Evolutionary conservation across 1,139 yeast species (phyloP).

Genomic region (Saccharomyces hybrid): DNA sequence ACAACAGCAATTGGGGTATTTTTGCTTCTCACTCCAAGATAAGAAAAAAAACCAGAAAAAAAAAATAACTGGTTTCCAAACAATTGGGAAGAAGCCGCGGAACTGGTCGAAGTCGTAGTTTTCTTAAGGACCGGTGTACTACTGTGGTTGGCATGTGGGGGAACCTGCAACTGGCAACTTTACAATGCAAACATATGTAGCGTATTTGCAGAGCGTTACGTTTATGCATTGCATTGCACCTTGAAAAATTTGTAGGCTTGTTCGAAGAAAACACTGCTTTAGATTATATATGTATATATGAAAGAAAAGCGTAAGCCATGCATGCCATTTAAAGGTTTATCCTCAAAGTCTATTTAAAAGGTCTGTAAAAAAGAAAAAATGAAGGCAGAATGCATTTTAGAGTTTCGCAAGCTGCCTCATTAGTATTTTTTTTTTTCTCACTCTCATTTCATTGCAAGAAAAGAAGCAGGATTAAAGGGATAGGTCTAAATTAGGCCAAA

Average conservation of each 20-base stretch:
- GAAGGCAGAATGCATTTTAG: neutral
- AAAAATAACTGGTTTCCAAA: neutral
- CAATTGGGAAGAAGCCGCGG: neutral
- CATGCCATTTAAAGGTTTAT: neutral
- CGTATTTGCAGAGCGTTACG: neutral
- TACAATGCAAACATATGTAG: neutral
- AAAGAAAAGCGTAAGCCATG: neutral
- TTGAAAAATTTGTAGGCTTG: neutral
- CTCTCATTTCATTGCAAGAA: neutral
- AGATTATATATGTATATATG: neutral
- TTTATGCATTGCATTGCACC: neutral
- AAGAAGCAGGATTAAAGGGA: neutral
- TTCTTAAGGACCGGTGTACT: neutral
- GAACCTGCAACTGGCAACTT: neutral
- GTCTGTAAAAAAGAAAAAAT: neutral
- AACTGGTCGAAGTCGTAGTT: neutral
- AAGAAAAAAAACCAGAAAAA: neutral
- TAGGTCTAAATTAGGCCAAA: neutral
- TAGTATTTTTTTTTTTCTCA: neutral
- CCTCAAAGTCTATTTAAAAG: neutral
- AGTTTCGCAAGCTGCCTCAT: neutral
- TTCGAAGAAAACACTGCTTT: neutral
- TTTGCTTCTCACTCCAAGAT: neutral
- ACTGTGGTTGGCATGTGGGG: neutral
- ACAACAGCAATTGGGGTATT: neutral